A percentile compares a stretch with the other conserved stretches of the same genome.
Evolutionary conservation across 2,329 filamentous ascomycete genomes (phyloP).

Genomic region (Alternaria infectoria): DNA sequence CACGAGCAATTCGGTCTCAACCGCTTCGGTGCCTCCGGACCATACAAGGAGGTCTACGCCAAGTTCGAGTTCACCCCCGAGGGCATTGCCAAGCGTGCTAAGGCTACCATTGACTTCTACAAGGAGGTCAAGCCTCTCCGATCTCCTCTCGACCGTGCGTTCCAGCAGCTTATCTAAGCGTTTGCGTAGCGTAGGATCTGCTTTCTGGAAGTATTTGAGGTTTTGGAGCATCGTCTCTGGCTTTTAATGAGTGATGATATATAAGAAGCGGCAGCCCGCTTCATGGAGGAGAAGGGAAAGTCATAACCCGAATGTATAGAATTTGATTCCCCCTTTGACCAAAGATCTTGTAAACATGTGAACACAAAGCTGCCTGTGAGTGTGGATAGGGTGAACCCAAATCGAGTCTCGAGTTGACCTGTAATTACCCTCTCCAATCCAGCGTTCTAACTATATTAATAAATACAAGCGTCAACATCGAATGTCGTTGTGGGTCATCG

Average conservation of each 20-base stretch:
- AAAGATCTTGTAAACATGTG: no score
- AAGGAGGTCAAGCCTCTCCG: slow-evolving; percentile 88
- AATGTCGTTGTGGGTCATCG: no score
- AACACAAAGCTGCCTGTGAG: no score
- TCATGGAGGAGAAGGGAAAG: slow-evolving; percentile 18
- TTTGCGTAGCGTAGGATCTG: slow-evolving; percentile 8
- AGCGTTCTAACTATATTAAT: no score
- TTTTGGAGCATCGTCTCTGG: slow-evolving; percentile 1
- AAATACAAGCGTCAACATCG: no score
- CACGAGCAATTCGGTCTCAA: slow-evolving; percentile 99
- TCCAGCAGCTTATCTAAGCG: slow-evolving; percentile 90
- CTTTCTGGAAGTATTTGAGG: neutral
- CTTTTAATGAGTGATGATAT: slow-evolving; percentile 12
- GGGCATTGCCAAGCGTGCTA: slow-evolving; percentile 92
- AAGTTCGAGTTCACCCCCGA: slow-evolving; percentile 99
- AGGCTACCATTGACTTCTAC: slow-evolving; percentile 95
- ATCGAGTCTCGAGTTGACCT: no score
- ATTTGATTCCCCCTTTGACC: slow-evolving; percentile 26
- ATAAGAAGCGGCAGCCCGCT: slow-evolving; percentile 24
- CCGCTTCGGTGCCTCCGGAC: slow-evolving; percentile 95
- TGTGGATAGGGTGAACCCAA: no score
- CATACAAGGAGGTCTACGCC: slow-evolving; percentile 98
- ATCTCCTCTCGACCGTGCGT: slow-evolving; percentile 95
- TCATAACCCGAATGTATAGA: slow-evolving; percentile 27
- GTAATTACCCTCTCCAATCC: no score